Evolutionary conservation across 352 stramenopile species (phyloP).

Genomic region (Phytopythium ostracodes): DNA sequence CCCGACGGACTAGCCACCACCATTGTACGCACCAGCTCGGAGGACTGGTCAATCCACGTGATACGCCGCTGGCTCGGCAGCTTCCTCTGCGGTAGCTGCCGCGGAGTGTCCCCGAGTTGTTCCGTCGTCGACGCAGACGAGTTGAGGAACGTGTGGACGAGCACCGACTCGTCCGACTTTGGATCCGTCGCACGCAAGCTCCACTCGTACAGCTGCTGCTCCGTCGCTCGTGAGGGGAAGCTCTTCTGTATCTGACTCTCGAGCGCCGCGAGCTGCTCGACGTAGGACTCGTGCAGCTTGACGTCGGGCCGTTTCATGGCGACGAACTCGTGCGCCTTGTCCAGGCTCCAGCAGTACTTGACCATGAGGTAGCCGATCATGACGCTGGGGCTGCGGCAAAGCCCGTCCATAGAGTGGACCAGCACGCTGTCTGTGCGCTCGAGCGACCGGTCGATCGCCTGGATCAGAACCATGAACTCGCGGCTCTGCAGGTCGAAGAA

Average conservation of each 20-base stretch:
- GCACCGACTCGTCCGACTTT: slow-evolving; percentile 62
- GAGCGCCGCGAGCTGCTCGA: slow-evolving; percentile 66
- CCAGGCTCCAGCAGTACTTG: slow-evolving; percentile 90
- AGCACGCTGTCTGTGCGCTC: slow-evolving; percentile 85
- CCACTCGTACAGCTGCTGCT: slow-evolving; percentile 78
- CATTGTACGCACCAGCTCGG: slow-evolving; percentile 41
- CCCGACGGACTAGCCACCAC: neutral
- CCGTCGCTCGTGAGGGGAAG: slow-evolving; percentile 32
- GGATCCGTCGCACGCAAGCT: slow-evolving; percentile 31
- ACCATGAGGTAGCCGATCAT: slow-evolving; percentile 91
- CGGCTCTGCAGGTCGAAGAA: slow-evolving; percentile 85
- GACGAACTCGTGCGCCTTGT: slow-evolving; percentile 91
- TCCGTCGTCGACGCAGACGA: slow-evolving; percentile 8
- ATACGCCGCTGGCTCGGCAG: slow-evolving; percentile 24
- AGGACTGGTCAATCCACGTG: slow-evolving; percentile 69
- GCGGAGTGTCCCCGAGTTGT: neutral
- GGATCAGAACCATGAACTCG: slow-evolving; percentile 77
- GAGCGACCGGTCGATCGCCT: slow-evolving; percentile 77
- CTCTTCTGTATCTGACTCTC: slow-evolving; percentile 61
- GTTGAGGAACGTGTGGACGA: slow-evolving; percentile 81
- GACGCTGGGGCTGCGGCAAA: slow-evolving; percentile 76
- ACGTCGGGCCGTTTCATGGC: slow-evolving; percentile 85
- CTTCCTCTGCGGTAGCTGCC: slow-evolving; percentile 20
- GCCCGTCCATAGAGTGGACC: slow-evolving; percentile 84
- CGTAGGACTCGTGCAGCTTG: slow-evolving; percentile 72